Evolutionary conservation across 352 stramenopile species (phyloP).

Genomic region (Globisporangium orthogonon): DNA sequence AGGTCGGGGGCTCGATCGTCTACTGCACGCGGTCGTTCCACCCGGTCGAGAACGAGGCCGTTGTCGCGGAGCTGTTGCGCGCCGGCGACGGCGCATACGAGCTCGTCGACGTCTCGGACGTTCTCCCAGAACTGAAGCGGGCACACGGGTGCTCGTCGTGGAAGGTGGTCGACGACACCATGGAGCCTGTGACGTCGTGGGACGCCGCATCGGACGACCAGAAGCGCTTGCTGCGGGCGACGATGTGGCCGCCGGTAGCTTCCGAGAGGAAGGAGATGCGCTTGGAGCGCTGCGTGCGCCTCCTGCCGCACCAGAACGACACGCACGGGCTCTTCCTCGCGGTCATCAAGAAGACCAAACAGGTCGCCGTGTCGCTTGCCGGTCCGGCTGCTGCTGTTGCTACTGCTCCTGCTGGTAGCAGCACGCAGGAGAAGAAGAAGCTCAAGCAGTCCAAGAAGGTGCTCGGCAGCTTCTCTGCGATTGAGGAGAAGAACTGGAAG

Average conservation of each 20-base stretch:
- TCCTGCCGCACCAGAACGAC: constrained; percentile 97
- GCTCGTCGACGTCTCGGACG: constrained; percentile 42
- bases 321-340: constrained; percentile 98
- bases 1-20: constrained; percentile 42
- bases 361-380: constrained; percentile 14
- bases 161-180: constrained; percentile 46
- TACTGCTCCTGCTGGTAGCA: neutral
- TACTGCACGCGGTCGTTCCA: constrained; percentile 82
- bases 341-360: constrained; percentile 84
- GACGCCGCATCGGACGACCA: constrained; percentile 45
- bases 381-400: constrained; percentile 26
- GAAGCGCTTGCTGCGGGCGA: constrained; percentile 46
- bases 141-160: constrained; percentile 36
- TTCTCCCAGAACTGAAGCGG: constrained; percentile 33
- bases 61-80: constrained; percentile 70
- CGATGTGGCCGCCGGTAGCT: constrained; percentile 78
- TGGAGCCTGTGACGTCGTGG: constrained; percentile 41
- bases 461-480: constrained; percentile 47
- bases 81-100: constrained; percentile 44
- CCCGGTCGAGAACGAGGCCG: constrained; percentile 79
- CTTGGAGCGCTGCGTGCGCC: constrained; percentile 89
- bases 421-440: constrained; percentile 41
- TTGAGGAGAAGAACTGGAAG: constrained; percentile 31
- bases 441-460: constrained; percentile 46
- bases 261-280: constrained; percentile 49